Evolutionary conservation across 1,284 basidiomycete species (phyloP).

Genomic region (Malassezia obtusa): DNA sequence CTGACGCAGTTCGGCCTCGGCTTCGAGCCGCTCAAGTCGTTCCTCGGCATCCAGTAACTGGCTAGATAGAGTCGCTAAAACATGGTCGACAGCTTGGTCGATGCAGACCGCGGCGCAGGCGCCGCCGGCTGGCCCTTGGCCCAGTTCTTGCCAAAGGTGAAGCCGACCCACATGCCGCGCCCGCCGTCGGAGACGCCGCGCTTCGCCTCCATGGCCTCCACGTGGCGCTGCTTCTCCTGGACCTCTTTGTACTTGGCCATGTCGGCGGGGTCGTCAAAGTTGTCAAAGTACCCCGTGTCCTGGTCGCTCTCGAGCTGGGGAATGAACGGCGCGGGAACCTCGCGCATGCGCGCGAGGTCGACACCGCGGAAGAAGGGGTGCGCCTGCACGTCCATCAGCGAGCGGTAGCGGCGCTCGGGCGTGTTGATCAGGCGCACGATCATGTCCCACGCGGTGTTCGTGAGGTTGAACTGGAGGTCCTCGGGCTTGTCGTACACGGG

Average conservation of each 20-base stretch:
- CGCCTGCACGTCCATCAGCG: constrained; percentile 61
- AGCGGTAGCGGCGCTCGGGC: constrained; percentile 67
- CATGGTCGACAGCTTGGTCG: constrained; percentile 10
- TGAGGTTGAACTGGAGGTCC: constrained; percentile 92
- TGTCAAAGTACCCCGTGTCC: constrained; percentile 94
- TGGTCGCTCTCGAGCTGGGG: constrained; percentile 88
- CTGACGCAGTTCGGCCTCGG: constrained; percentile 30
- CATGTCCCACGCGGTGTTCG: constrained; percentile 79
- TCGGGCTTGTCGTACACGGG: constrained; percentile 93
- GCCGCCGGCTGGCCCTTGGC: constrained; percentile 18
- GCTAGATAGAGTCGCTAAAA: constrained; percentile 5
- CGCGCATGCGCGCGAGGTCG: constrained; percentile 68
- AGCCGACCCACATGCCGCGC: constrained; percentile 87
- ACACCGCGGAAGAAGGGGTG: constrained; percentile 77
- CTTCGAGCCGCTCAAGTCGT: constrained; percentile 46
- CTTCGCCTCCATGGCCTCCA: constrained; percentile 54
- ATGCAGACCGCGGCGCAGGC: background rate
- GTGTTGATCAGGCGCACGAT: constrained; percentile 61
- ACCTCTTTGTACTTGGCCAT: constrained; percentile 91
- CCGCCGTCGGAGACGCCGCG: constrained; percentile 58
- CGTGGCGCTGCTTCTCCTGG: constrained; percentile 89
- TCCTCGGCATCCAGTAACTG: constrained; percentile 43
- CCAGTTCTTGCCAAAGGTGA: constrained; percentile 62
- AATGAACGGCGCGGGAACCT: constrained; percentile 79
- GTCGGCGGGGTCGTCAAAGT: constrained; percentile 79